Evolutionary conservation across 495 filamentous ascomycete species (phyloP).

Genomic region (Penicillium arizonense): DNA sequence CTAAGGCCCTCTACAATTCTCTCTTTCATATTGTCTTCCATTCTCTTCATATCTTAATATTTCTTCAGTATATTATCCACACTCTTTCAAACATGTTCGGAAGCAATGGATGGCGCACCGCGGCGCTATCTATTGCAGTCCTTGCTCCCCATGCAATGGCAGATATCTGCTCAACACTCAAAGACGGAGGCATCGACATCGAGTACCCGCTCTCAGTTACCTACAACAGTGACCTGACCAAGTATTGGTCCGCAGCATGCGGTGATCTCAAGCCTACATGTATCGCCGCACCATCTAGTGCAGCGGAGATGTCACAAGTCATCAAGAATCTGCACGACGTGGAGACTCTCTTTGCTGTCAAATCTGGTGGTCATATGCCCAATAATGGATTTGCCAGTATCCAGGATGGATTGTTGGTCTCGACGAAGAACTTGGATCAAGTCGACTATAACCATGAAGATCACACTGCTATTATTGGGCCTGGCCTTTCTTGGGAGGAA

Average conservation of each 20-base stretch:
- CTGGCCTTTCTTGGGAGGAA: constrained; percentile 41
- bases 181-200: constrained; percentile 27
- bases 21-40: background rate
- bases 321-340: constrained; percentile 37
- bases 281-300: constrained; percentile 37
- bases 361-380: constrained; percentile 46
- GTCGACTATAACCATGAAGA: constrained; percentile 34
- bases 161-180: constrained; percentile 37
- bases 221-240: constrained; percentile 26
- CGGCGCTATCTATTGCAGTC: constrained; percentile 19
- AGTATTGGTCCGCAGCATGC: constrained; percentile 44
- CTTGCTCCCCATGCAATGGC: constrained; percentile 23
- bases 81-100: constrained; percentile 13
- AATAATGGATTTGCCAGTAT: constrained; percentile 46
- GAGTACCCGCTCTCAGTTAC: constrained; percentile 25
- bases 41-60: background rate
- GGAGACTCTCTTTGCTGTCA: constrained; percentile 38
- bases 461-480: constrained; percentile 38
- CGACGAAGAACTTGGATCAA: constrained; percentile 37
- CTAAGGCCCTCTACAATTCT: background rate
- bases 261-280: constrained; percentile 40
- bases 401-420: constrained; percentile 38
- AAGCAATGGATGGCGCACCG: constrained; percentile 18
- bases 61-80: background rate
- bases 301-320: constrained; percentile 35